Evolutionary conservation across 768 basidiomycete species (phyloP).

Genomic region (Lactarius hengduanensis): DNA sequence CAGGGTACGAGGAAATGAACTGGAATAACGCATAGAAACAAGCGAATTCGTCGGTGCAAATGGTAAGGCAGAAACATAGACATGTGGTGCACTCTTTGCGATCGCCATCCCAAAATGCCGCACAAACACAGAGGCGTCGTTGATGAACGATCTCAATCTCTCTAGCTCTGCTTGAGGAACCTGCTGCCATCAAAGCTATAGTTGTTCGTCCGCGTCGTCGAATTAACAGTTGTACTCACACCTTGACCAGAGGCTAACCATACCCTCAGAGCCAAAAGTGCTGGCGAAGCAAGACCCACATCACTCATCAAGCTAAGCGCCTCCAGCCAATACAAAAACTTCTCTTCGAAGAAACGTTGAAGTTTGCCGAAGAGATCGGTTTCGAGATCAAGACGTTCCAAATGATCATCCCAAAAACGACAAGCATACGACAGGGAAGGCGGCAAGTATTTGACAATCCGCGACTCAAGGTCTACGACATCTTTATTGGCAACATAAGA

Average conservation of each 20-base stretch:
- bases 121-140: neutral
- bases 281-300: neutral
- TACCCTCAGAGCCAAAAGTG: neutral
- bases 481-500: neutral
- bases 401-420: slow-evolving; percentile 4
- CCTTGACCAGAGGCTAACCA: neutral
- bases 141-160: neutral
- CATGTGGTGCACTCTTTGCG: neutral
- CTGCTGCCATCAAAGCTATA: neutral
- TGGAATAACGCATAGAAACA: neutral
- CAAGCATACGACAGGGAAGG: slow-evolving; percentile 1
- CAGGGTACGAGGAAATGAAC: neutral
- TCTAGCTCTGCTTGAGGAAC: neutral
- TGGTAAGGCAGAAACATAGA: neutral
- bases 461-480: neutral
- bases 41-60: neutral
- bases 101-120: neutral
- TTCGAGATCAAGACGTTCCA: neutral
- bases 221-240: neutral
- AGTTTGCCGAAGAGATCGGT: neutral
- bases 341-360: neutral
- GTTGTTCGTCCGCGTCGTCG: neutral
- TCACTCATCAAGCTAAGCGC: neutral
- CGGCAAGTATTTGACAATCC: neutral
- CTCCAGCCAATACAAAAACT: neutral